Evolutionary conservation across 2,329 filamentous ascomycete genomes (phyloP), one percentile per base, ranked within the genome.

Genomic region (Eutypa lata): DNA sequence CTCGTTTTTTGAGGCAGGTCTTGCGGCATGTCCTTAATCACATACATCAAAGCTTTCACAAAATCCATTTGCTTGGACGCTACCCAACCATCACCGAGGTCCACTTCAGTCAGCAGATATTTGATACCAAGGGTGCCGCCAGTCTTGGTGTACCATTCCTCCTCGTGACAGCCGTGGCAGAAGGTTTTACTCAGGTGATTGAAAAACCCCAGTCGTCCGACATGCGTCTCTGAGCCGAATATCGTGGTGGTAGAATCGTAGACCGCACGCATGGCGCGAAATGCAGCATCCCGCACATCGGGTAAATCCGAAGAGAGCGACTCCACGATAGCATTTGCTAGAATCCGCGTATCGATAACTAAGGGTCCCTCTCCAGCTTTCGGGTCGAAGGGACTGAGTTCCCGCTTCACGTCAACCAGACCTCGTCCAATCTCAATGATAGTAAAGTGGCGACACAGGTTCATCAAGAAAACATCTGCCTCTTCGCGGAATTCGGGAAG

Each of bases 141-240:
- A 37, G 91, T 89, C 72, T 99, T 99, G 49, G 92, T 92, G 66
- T 96, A 99, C 94, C 95, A 99, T 64, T 99, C 94, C 68, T 99
- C 93, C 63, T 94, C 91, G 63, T 97, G 92, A 69, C 94, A 99
- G 59, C 90, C 91, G 68, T 99, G 94, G 62, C 90, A 94, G 68
- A 97, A 96, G 0, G 86, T 87, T 55, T 85, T 88, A 38, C 88
- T 87, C 6, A 99, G 78, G 63, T 93, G 87, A 53, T 80, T 81
- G 73, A 99, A 99, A 71, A 99, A 90, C 0, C 88, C 84, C 8
- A 99, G 79, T 52, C 85, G 86, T 33, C 89, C 84, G 31, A 92
- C 86, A 50, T 88, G 82, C 21, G 80, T 81, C 38, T 86, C 76
- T 1, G 83, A 84, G 2, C 92, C 92, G 59, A 97, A 91, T 33